Base-by-base conservation (phyloP, 208 protist species). In the Porcisia deanei region DNA sequence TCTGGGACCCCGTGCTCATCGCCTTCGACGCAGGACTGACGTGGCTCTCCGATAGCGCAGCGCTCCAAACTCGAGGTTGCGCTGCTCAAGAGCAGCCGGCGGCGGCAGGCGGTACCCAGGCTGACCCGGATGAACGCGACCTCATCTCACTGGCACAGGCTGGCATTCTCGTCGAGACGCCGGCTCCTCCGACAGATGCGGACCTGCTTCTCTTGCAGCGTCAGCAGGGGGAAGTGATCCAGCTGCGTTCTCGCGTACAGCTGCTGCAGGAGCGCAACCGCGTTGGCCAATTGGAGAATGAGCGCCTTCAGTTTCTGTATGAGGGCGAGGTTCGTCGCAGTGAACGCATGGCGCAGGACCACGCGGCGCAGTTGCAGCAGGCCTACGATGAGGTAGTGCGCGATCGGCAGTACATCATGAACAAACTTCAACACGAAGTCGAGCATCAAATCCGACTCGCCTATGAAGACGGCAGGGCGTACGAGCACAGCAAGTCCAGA, bases 1-100 rank as follows among this genome's bases (percentile, higher is more conserved):
- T 94, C 76, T 95, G 88, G 89, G 88, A 92, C 9, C 93, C 93
- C 7, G 89, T 97, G 66, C 84, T 83, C 68, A 91, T 95, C 47
- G 93, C 93, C 73, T 92, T 96, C 63, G 93, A 97, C 80, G 93
- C 93, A 12, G 93, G 93, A 41, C 75, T 95, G 39, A 91, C 90
- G 63, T 97, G 93, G 91, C 58, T 95, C 30, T 79, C 77, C 14
- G 90, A 94, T 60, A 80, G 73, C 54, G 77, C 85, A 10, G 66
- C 80, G 20, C 72, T 85, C 41, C 69, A 76, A 47, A 30, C 75
- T 52, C 75, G 49, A 45, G 63, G 60, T 58, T 39, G n/a, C 5
- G n/a, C 45, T 25, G 49, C 67, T 71, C 34, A 74, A 61, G 39
- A 52, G 43, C 57, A 68, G 30, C 73, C 52, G 18, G 53, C 25